Percentiles rank a stretch among this genome's conserved stretches.
Conservation (phyloP, 129 eudicot genomes). For the Logfia minima region DNA sequence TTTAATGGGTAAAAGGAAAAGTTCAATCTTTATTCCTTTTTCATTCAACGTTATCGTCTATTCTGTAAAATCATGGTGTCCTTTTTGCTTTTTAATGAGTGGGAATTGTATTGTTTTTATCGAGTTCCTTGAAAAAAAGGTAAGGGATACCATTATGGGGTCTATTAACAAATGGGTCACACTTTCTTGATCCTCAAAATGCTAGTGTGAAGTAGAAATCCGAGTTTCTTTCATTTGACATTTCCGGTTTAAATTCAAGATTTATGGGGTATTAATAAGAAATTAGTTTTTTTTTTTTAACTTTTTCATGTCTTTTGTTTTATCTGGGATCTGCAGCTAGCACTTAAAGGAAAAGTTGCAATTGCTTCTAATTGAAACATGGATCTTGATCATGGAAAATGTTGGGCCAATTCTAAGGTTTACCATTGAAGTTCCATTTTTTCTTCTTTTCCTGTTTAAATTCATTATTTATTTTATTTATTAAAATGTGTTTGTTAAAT, state of each 20-base stretch:
- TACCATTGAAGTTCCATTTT: conserved; percentile 17
- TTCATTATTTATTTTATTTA: too few relatives aligned
- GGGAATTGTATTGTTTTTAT: conserved; percentile 15
- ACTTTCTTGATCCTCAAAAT: conserved; percentile 30
- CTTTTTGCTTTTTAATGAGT: conserved; percentile 31
- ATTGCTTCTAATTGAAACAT: conserved; percentile 28
- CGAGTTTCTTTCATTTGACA: conserved; percentile 17
- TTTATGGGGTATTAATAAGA: conserved; percentile 3
- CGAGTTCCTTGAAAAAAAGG: conserved; percentile 25
- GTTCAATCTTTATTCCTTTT: conserved; percentile 21
- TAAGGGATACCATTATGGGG: conserved; percentile 40
- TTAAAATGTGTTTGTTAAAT: conserved; percentile 15
- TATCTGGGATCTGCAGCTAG: conserved; percentile 46
- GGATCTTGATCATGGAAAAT: conserved; percentile 57
- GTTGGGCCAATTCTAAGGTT: conserved; percentile 58
- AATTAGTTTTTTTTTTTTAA: not conserved
- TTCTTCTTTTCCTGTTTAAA: not conserved
- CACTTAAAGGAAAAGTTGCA: conserved; percentile 9
- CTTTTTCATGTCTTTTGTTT: conserved; percentile 22
- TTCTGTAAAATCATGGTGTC: conserved; percentile 24
- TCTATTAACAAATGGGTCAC: conserved; percentile 34
- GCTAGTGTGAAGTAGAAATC: conserved; percentile 30
- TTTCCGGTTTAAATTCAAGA: conserved; percentile 17
- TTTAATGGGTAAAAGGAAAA: conserved; percentile 13
- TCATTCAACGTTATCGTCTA: conserved; percentile 22